Evolutionary conservation across 768 basidiomycete genomes (phyloP).

Genomic region (Lactarius akahatsu): DNA sequence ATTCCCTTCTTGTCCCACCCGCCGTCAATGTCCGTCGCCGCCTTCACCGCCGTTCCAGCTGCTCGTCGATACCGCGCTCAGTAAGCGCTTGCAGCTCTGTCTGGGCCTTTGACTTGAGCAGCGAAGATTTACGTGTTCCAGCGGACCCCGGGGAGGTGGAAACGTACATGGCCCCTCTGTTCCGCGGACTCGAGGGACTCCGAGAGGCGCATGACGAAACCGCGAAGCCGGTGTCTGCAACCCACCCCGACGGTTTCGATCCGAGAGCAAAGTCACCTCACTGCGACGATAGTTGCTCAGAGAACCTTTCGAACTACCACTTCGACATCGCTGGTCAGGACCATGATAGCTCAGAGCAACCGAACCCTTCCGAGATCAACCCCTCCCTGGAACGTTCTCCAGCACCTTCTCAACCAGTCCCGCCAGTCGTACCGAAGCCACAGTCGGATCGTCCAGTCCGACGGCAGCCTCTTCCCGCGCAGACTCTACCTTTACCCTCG

Average conservation of each 20-base stretch:
- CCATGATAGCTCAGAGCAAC: neutral
- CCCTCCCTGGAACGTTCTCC: neutral
- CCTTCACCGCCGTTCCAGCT: conserved; percentile 23
- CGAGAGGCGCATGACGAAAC: too few species aligned
- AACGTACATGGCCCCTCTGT: conserved; percentile 15
- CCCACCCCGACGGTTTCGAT: neutral
- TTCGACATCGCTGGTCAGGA: conserved; percentile 15
- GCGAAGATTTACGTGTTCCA: conserved; percentile 1
- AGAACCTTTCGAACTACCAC: conserved; percentile 17
- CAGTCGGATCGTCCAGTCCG: neutral
- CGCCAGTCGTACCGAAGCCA: neutral
- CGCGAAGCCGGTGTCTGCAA: neutral
- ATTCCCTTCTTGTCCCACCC: conserved; percentile 2
- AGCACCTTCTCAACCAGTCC: neutral
- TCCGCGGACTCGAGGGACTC: conserved; percentile 10
- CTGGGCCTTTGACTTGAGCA: neutral
- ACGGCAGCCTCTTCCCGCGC: neutral
- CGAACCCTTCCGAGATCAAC: neutral
- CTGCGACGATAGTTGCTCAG: conserved; percentile 11
- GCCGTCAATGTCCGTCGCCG: neutral
- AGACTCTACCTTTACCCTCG: too few species aligned
- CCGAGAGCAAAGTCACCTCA: neutral
- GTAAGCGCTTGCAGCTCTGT: conserved; percentile 14
- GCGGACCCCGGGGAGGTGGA: neutral
- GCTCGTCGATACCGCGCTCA: conserved; percentile 23